Evolutionary conservation across 352 stramenopile species (phyloP).

Genomic region (Peronospora tabacina): DNA sequence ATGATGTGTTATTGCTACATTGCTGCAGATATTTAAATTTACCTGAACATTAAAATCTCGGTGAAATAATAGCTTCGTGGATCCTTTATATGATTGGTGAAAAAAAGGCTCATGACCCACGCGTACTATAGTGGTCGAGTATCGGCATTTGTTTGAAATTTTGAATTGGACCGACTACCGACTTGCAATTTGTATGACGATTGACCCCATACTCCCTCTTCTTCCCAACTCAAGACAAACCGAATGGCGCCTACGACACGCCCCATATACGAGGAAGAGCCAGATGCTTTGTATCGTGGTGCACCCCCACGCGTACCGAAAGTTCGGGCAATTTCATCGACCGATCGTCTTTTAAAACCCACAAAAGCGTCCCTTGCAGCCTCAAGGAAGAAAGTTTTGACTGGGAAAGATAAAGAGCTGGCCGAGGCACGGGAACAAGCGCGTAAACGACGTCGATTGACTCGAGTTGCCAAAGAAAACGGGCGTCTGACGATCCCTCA

Average conservation of each 20-base stretch:
- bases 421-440: conserved; percentile 31
- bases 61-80: too few relatives aligned
- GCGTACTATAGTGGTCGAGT: conserved; percentile 19
- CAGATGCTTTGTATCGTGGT: conserved; percentile 42
- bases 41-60: too few relatives aligned
- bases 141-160: conserved; percentile 26
- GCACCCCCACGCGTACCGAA: conserved; percentile 36
- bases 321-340: conserved; percentile 47
- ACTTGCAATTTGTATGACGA: conserved; percentile 20
- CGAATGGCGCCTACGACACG: conserved; percentile 18
- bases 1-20: conserved; percentile 18
- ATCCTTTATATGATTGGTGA: background rate
- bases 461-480: conserved; percentile 44
- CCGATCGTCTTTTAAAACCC: conserved; percentile 50
- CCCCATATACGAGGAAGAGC: conserved; percentile 30
- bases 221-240: too few relatives aligned
- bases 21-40: too few relatives aligned
- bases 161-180: conserved; percentile 19
- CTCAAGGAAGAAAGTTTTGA: conserved; percentile 36
- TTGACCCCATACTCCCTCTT: too few relatives aligned
- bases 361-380: conserved; percentile 49
- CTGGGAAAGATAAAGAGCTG: conserved; percentile 35
- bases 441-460: conserved; percentile 25
- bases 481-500: conserved; percentile 56
- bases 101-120: background rate